Evolutionary conservation across 345 rosid genomes (phyloP).

Genomic region (Syzygium aqueum): DNA sequence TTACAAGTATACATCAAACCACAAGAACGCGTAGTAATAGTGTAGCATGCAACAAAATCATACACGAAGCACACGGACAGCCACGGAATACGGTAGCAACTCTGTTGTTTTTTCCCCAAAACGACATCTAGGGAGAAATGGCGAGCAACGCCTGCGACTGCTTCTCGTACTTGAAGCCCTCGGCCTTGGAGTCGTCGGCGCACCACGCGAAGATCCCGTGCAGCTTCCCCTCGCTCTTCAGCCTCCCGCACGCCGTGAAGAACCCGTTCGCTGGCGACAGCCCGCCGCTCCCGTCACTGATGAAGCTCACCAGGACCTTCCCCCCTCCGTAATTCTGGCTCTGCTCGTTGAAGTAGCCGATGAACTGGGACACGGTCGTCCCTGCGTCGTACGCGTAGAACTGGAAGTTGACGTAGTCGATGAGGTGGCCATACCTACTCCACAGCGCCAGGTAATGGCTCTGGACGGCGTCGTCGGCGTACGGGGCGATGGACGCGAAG

Average conservation of each 20-base stretch:
- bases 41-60: not conserved
- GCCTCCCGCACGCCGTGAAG: constrained; percentile 9
- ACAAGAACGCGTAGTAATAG: not conserved
- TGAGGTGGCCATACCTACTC: constrained; percentile 6
- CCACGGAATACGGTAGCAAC: not conserved
- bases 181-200: constrained; percentile 13
- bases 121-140: not conserved
- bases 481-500: constrained; percentile 15
- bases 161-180: constrained; percentile 11
- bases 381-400: constrained; percentile 11
- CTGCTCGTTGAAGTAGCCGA: constrained; percentile 6
- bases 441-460: constrained; percentile 11
- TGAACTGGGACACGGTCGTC: constrained; percentile 7
- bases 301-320: constrained; percentile 11
- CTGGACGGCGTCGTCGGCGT: constrained; percentile 2
- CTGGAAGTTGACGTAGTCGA: constrained; percentile 15
- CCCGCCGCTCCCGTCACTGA: constrained; percentile 6
- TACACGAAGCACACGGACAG: not conserved
- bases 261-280: constrained; percentile 5
- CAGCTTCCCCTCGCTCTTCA: constrained; percentile 7
- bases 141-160: constrained; percentile 9
- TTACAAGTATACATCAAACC: not conserved
- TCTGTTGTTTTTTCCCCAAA: not conserved
- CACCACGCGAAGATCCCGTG: constrained; percentile 12
- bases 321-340: constrained; percentile 4